Percentiles rank a stretch among this genome's conserved stretches.
Conservation (phyloP, 495 filamentous ascomycete species). For the Cladorrhinum samala region DNA sequence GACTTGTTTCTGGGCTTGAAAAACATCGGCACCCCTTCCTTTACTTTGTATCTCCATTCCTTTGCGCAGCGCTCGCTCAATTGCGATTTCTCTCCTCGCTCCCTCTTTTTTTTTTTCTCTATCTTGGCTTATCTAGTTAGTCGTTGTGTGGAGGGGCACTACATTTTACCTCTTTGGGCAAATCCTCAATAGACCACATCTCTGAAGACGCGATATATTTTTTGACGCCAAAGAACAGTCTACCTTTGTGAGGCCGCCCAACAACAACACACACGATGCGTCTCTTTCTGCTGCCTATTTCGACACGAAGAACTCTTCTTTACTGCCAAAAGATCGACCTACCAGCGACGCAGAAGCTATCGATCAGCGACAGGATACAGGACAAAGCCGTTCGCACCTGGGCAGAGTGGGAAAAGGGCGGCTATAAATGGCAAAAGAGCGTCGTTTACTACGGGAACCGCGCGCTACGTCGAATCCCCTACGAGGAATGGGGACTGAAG, state of each 20-base stretch:
- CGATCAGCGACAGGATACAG: constrained; percentile 57
- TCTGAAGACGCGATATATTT: too few species aligned
- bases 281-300: constrained; percentile 91
- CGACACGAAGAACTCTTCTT: constrained; percentile 81
- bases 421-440: constrained; percentile 78
- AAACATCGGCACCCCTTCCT: not conserved
- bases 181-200: too few species aligned
- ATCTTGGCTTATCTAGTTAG: not conserved
- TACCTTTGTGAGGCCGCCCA: not conserved
- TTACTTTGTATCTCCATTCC: too few species aligned
- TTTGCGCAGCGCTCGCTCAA: not conserved
- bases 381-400: constrained; percentile 66
- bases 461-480: constrained; percentile 78
- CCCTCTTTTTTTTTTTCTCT: constrained; percentile 1
- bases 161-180: too few species aligned
- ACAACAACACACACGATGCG: constrained; percentile 69
- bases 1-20: constrained; percentile 2
- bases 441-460: constrained; percentile 82
- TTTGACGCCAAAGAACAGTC: too few species aligned
- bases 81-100: constrained; percentile 7
- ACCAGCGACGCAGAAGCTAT: constrained; percentile 41
- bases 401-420: constrained; percentile 77
- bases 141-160: too few species aligned
- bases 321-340: constrained; percentile 74
- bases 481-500: constrained; percentile 96